Conservation (phyloP, 2,329 filamentous ascomycete genomes). For the Scleromitrula shiraiana region DNA sequence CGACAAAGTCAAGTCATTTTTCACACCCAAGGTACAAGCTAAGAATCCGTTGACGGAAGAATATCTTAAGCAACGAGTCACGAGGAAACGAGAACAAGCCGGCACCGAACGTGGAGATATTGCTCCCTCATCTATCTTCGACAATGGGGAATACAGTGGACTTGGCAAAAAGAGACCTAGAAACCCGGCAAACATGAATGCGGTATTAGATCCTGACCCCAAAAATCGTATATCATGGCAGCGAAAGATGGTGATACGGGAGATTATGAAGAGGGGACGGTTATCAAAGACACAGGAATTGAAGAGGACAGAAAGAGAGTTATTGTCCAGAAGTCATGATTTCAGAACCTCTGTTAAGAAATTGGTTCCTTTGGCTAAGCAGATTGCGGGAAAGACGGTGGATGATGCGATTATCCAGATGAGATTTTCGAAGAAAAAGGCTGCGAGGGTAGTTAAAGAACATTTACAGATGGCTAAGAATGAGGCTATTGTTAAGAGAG, state of each 20-base stretch:
- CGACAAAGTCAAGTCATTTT: not conserved
- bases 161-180: slow-evolving; percentile 28
- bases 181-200: slow-evolving; percentile 47
- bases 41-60: slow-evolving; percentile 55
- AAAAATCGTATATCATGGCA: slow-evolving; percentile 65
- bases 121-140: slow-evolving; percentile 44
- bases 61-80: slow-evolving; percentile 34
- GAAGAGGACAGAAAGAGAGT: slow-evolving; percentile 51
- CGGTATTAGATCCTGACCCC: slow-evolving; percentile 68
- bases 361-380: slow-evolving; percentile 72
- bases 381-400: slow-evolving; percentile 88
- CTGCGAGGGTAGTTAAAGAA: slow-evolving; percentile 68
- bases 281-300: slow-evolving; percentile 60
- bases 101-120: slow-evolving; percentile 37
- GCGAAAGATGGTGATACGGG: slow-evolving; percentile 73
- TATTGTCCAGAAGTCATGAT: slow-evolving; percentile 55
- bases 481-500: slow-evolving; percentile 67
- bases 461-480: slow-evolving; percentile 78
- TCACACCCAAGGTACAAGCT: slow-evolving; percentile 10
- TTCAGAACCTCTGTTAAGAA: slow-evolving; percentile 90
- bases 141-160: slow-evolving; percentile 34
- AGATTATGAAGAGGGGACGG: slow-evolving; percentile 60
- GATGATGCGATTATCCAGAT: slow-evolving; percentile 93
- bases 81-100: slow-evolving; percentile 25
- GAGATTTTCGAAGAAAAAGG: slow-evolving; percentile 91